Base-by-base conservation (phyloP, 495 filamentous ascomycete species). In the Aspergillus affinis region DNA sequence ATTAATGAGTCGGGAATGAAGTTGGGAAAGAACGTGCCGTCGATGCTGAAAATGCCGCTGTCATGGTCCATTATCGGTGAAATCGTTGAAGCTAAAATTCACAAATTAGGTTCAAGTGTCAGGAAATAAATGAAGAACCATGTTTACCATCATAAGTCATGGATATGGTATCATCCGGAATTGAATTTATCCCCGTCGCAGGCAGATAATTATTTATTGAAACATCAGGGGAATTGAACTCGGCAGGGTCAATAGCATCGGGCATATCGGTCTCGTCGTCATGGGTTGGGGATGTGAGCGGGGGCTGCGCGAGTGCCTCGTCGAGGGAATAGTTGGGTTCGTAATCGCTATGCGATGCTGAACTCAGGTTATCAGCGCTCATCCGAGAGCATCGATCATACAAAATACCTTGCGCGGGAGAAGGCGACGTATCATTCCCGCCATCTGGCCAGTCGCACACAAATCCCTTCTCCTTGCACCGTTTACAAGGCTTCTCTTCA, bases 401-500 rank as follows among this genome's bases (percentile, higher is more conserved):
- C 1, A 12, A 48, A 47, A 52, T 66, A 66, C 79, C 60, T 47
- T 68, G 67, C 46, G 64, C 57, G 2, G 18, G 48, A 19, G 66
- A 52, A 1, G 66, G 65, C 20, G 66, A 66, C 3, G 61, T 61
- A 41, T 69, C 65, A 51, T 68, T 64, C 18, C 18, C 72, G 1
- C 72, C 72, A 17, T 73, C 72, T 1, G 70, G 73, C 64, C 74
- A 78, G 51, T 82, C 77, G 61, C 81, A 84, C 3, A 66, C 58
- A 3, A 82, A 55, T 26, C 75, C 74, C 26, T 78, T 74, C 57
- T 73, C 77, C 29, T 72, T 73, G 57, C 81, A 83, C 29, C 81
- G 75, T 19, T 72, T 70, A 60, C 82, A 84, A 2, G 69, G 70
- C 56, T 78, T 78, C 29, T 68, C 63, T 60, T 85, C 81, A 60